Evolutionary conservation across 176 grass and related monocot genomes (phyloP).

Genomic region (Zizania latifolia): DNA sequence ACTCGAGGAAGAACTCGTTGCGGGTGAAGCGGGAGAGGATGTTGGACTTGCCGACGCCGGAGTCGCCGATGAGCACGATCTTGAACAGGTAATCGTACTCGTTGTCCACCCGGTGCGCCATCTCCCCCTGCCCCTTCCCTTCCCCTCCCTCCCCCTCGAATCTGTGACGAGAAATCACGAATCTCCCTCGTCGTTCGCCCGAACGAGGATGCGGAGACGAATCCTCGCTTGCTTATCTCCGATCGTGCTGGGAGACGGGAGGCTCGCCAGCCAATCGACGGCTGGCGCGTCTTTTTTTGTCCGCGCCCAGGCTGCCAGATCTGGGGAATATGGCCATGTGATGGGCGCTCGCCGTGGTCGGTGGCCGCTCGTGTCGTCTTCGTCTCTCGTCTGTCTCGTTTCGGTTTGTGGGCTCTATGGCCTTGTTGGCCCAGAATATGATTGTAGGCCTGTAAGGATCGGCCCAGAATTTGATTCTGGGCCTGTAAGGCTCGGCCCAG

Average conservation of each 20-base stretch:
- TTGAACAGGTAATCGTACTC: conserved; percentile 98
- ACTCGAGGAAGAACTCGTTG: conserved; percentile 91
- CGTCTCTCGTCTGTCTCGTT: background rate
- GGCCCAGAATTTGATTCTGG: fast-evolving
- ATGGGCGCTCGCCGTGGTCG: background rate
- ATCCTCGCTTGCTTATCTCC: too few species aligned
- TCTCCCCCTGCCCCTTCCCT: conserved; percentile 13
- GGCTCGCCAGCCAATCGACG: conserved; percentile 34
- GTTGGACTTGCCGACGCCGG: conserved; percentile 83
- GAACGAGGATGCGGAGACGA: too few species aligned
- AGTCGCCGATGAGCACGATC: conserved; percentile 89
- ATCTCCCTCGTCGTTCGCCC: background rate
- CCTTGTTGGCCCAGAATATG: too few species aligned
- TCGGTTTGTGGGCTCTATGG: background rate
- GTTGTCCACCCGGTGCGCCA: conserved; percentile 57
- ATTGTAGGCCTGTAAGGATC: background rate
- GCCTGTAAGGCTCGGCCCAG: background rate
- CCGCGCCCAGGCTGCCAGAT: background rate
- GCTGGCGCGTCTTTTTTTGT: conserved; percentile 20
- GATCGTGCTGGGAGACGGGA: too few species aligned
- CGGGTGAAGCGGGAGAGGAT: conserved; percentile 81
- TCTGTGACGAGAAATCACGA: background rate
- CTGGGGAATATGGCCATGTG: background rate
- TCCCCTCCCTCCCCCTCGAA: background rate
- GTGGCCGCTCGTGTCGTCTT: background rate